A percentile compares a stretch with the other conserved stretches of the same genome.
These are phyloP conservation scores for Pistacia integerrima DNA, from an alignment of 345 rosid species.

Conservation along the genomic window DNA sequence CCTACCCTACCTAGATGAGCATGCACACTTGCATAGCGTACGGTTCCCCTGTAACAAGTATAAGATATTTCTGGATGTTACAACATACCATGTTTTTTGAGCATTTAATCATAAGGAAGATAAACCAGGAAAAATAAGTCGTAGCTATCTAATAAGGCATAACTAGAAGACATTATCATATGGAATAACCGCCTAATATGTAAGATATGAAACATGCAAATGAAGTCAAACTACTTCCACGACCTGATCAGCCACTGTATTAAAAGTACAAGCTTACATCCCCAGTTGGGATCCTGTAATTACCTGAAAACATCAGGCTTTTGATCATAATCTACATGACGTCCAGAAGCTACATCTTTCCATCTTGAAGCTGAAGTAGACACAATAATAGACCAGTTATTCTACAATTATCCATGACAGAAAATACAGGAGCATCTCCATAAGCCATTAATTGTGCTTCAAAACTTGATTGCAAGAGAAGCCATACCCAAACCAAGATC, in stretches of 20 bases:
- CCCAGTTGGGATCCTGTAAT: neutral
- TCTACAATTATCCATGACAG: conserved; percentile 2
- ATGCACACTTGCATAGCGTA: conserved; percentile 65
- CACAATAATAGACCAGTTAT: conserved; percentile 22
- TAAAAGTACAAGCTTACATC: neutral
- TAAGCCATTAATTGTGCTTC: neutral
- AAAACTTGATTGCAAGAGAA: conserved; percentile 1
- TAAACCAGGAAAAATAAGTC: neutral
- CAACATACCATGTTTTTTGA: neutral
- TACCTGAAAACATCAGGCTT: conserved; percentile 53
- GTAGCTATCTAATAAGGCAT: neutral
- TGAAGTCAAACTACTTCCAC: neutral
- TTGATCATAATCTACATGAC: conserved; percentile 51
- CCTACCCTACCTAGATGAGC: conserved; percentile 65
- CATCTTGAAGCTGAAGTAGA: conserved; percentile 40
- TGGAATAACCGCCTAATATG: neutral
- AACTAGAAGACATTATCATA: neutral
- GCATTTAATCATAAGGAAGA: neutral
- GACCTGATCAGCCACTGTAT: conserved; percentile 4
- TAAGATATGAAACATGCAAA: neutral
- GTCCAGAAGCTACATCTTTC: conserved; percentile 38
- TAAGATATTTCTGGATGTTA: neutral
- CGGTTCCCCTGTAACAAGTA: conserved; percentile 50
- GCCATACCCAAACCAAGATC: conserved; percentile 49
- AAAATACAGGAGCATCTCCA: conserved; percentile 3